Evolutionary conservation across 2,329 filamentous ascomycete genomes (phyloP), one percentile per base, ranked within the genome.

Genomic region (Aspergillus fijiensis): DNA sequence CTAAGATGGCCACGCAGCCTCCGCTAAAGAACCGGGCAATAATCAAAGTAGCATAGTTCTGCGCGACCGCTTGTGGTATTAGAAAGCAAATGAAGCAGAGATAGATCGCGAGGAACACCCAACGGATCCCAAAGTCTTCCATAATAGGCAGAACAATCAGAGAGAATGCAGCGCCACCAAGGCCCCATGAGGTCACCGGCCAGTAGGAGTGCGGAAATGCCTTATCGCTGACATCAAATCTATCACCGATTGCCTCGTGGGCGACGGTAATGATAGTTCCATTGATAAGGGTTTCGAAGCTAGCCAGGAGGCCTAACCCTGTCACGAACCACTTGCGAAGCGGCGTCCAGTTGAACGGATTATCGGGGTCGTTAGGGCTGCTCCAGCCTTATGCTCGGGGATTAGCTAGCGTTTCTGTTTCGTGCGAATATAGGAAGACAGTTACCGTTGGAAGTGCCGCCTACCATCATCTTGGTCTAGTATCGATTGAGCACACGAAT

Each of bases 31-130:
- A 77, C 0, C 79, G 70, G 1, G 74, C 76, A 1, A 79, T 68
- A 4, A 81, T 65, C 10, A 81, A 58, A 0, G 79, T 80, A 5
- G 76, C 77, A 57, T 79, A 80, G 58, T 79, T 80, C n/a, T 72
- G 71, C 1, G 79, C 78, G 5, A 80, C 57, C 0, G 71, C 77
- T 59, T 76, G 74, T 0, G 77, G 76, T 16, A 81, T 68, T 5
- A 78, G 69, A 59, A 79, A 80, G 25, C 76, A 70, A 31, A 79
- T 67, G 45, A 80, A 70, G 7, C 70, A 53, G 6, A 72, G 61
- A 58, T 79, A 78, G 4, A 75, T 68, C 16, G 60, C 65, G 39
- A 80, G 59, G 57, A 80, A 80, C 23, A 77, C 77, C 55, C 70
- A 70, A 60, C 77, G 68, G 6, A 79, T 70, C 23, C 79, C 79